phyloP scores from a whole-genome alignment of 805 yeast species.

The Monosporozyma aerobia region DNA sequence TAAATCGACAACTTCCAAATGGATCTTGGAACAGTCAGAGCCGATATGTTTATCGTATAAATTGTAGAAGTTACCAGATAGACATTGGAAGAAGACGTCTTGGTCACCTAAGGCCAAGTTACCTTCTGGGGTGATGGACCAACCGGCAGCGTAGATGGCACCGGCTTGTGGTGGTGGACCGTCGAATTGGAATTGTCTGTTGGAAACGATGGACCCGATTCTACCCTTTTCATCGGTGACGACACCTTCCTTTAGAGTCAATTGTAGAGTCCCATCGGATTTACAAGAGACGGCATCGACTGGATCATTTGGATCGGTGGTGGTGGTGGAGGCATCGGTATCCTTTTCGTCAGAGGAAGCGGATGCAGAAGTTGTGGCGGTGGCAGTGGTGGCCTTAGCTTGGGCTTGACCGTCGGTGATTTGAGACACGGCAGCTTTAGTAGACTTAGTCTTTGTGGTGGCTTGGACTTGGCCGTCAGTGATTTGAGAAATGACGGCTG shows the following conservation, averaged over 20 bases:
- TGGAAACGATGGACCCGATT: slow-evolving; percentile 59
- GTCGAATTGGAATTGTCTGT: slow-evolving; percentile 65
- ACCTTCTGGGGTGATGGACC: slow-evolving; percentile 43
- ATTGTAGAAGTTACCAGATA: slow-evolving; percentile 58
- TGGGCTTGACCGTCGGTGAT: slow-evolving; percentile 43
- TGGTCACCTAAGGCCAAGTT: slow-evolving; percentile 47
- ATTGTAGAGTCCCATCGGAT: slow-evolving; percentile 36
- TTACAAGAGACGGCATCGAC: slow-evolving; percentile 31
- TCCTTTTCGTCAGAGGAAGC: slow-evolving; percentile 12
- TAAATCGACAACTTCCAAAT: slow-evolving; percentile 43
- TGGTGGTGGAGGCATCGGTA: slow-evolving; percentile 13
- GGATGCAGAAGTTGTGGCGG: slow-evolving; percentile 19
- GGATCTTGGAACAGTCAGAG: slow-evolving; percentile 46
- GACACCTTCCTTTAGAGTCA: slow-evolving; percentile 38
- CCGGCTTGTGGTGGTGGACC: slow-evolving; percentile 69
- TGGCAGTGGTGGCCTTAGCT: slow-evolving; percentile 22
- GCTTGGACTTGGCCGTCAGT: slow-evolving; percentile 37
- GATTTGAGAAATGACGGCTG: slow-evolving; percentile 34
- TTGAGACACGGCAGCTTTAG: slow-evolving; percentile 38
- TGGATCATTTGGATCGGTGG: slow-evolving; percentile 23
- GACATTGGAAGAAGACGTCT: slow-evolving; percentile 52
- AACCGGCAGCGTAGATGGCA: slow-evolving; percentile 48
- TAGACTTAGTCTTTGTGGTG: slow-evolving; percentile 11
- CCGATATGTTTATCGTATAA: slow-evolving; percentile 49
- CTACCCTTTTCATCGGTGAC: slow-evolving; percentile 47